These are phyloP conservation scores for Mytilinidion resinicola DNA, from an alignment of 495 filamentous ascomycete species.

Conservation along the genomic window DNA sequence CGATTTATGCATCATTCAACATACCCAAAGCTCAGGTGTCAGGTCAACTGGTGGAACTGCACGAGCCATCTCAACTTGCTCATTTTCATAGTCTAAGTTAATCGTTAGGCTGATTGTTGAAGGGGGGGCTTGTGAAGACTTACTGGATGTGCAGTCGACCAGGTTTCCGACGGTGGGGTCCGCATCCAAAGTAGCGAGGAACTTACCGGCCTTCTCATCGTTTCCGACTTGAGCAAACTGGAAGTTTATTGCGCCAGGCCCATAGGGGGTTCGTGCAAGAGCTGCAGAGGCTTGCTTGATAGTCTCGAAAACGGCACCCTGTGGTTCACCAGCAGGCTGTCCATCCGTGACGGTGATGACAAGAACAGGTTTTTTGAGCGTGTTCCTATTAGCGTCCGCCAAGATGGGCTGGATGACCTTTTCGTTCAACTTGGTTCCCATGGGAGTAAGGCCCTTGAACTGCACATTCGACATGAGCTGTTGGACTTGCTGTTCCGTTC, in stretches of 20 bases:
- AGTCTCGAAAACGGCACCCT: constrained; percentile 45
- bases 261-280: constrained; percentile 42
- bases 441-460: constrained; percentile 63
- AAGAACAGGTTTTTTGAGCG: constrained; percentile 58
- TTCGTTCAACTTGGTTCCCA: constrained; percentile 54
- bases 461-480: constrained; percentile 49
- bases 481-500: constrained; percentile 52
- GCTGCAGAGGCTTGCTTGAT: constrained; percentile 46
- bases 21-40: constrained; percentile 61
- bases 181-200: constrained; percentile 55
- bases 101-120: not conserved
- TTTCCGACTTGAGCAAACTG: constrained; percentile 72
- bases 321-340: constrained; percentile 52
- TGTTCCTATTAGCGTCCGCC: constrained; percentile 44
- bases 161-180: constrained; percentile 56
- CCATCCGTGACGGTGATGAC: constrained; percentile 70
- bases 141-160: constrained; percentile 71
- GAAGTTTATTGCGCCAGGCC: constrained; percentile 53
- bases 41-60: constrained; percentile 51
- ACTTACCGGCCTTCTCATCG: constrained; percentile 58
- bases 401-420: constrained; percentile 61
- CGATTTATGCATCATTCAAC: constrained; percentile 11
- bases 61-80: constrained; percentile 57
- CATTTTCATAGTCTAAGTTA: constrained; percentile 55
- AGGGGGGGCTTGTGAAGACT: constrained; percentile 21